phyloP scores from a whole-genome alignment of 345 rosid species.

The Boechera divaricarpa region DNA sequence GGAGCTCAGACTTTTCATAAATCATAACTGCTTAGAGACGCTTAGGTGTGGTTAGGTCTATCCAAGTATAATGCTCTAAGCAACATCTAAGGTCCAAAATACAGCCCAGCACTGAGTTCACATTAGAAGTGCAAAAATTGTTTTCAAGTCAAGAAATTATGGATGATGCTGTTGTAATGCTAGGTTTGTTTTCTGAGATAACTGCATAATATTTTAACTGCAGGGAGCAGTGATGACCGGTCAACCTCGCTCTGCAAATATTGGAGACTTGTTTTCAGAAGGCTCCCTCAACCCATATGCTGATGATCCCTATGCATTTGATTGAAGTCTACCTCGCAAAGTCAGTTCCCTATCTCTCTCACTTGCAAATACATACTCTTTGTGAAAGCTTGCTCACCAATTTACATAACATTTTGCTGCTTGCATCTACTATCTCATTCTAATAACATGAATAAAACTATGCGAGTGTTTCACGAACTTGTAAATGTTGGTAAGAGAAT shows the following conservation, averaged over 20 bases:
- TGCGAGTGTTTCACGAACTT: not conserved
- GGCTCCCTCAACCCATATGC: conserved; percentile 67
- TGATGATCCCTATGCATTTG: conserved; percentile 96
- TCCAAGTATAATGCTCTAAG: not conserved
- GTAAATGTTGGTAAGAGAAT: not conserved
- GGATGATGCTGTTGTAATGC: not conserved
- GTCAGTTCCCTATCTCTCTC: conserved; percentile 12
- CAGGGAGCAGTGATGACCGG: not conserved
- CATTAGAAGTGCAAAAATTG: not conserved
- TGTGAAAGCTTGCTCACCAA: conserved; percentile 1
- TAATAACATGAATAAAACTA: conserved; percentile 8
- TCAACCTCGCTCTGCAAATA: conserved; percentile 5
- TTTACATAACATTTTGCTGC: not conserved
- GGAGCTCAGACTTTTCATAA: not conserved
- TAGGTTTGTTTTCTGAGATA: not conserved
- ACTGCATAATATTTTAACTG: not conserved
- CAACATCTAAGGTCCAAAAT: not conserved
- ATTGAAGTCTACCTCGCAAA: conserved; percentile 41
- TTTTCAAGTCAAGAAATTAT: not conserved
- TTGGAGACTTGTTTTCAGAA: conserved; percentile 18
- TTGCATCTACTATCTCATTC: conserved; percentile 11
- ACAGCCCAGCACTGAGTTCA: not conserved
- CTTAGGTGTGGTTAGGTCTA: not conserved
- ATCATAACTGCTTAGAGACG: not conserved
- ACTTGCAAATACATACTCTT: not conserved